phyloP scores from a whole-genome alignment of 2,329 filamentous ascomycete species.

The Beauveria australis region DNA sequence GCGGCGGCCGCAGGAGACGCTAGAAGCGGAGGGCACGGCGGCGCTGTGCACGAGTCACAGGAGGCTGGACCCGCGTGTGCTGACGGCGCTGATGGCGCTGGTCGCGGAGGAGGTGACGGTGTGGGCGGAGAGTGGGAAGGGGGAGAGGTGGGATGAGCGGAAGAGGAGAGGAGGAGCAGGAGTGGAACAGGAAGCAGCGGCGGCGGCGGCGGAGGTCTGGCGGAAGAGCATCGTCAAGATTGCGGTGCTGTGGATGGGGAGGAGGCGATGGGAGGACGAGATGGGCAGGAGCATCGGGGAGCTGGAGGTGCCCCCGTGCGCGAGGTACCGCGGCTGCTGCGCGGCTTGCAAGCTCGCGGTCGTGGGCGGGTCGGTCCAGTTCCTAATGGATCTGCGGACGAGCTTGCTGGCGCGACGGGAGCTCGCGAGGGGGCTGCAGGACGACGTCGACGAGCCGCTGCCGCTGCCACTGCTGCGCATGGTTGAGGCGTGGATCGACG shows the following conservation, averaged over 20 bases:
- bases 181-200: background rate
- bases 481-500: slow-evolving; percentile 28
- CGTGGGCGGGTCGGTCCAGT: slow-evolving; percentile 34
- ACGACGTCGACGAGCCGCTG: background rate
- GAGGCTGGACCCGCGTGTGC: slow-evolving; percentile 32
- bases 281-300: background rate
- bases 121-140: background rate
- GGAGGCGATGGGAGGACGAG: slow-evolving; percentile 24
- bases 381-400: slow-evolving; percentile 38
- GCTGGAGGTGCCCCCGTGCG: slow-evolving; percentile 16
- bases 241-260: slow-evolving; percentile 31
- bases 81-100: slow-evolving; percentile 35
- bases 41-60: slow-evolving; percentile 34
- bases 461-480: slow-evolving; percentile 28
- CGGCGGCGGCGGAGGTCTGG: slow-evolving; percentile 17
- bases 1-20: slow-evolving; percentile 21
- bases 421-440: background rate
- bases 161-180: slow-evolving; percentile 16
- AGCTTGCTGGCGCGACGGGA: slow-evolving; percentile 30
- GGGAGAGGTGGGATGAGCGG: slow-evolving; percentile 16
- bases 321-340: slow-evolving; percentile 36
- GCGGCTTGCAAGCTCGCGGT: slow-evolving; percentile 45
- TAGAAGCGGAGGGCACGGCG: slow-evolving; percentile 20
- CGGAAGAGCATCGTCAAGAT: slow-evolving; percentile 25
- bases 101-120: slow-evolving; percentile 32